Conservation (phyloP, 2,329 filamentous ascomycete genomes). For the Aspergillus tubingensis region DNA sequence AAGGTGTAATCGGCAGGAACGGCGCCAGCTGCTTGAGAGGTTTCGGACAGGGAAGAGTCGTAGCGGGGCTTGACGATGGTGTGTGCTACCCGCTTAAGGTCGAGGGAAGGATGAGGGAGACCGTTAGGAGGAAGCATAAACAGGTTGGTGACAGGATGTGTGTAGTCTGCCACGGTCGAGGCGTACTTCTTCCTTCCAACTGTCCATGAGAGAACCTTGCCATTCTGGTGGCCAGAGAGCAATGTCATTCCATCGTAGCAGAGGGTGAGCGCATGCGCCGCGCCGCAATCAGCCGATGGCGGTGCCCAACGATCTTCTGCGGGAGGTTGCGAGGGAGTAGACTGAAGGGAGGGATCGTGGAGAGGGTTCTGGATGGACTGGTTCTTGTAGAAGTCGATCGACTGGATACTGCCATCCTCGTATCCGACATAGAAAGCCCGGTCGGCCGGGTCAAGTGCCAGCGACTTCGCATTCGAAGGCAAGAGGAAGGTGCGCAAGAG, state of each 20-base stretch:
- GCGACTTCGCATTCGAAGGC: constrained; percentile 68
- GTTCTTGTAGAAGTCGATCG: constrained; percentile 70
- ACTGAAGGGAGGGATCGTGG: constrained; percentile 38
- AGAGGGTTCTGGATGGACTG: constrained; percentile 44
- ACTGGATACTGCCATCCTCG: constrained; percentile 76
- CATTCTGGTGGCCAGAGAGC: constrained; percentile 77
- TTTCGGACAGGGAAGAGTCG: constrained; percentile 42
- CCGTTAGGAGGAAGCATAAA: constrained; percentile 66
- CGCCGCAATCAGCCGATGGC: constrained; percentile 64
- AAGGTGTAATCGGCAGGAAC: constrained; percentile 48
- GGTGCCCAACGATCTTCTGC: constrained; percentile 50
- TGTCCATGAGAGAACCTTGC: constrained; percentile 80
- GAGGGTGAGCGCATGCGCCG: constrained; percentile 67
- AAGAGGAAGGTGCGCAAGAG: constrained; percentile 81
- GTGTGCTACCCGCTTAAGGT: constrained; percentile 53
- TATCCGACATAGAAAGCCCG: constrained; percentile 79
- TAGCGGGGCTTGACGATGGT: constrained; percentile 74
- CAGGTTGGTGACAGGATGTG: constrained; percentile 80
- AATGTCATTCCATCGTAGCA: constrained; percentile 81
- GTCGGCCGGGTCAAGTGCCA: constrained; percentile 78
- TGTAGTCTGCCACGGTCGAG: constrained; percentile 69
- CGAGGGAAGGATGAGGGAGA: constrained; percentile 39
- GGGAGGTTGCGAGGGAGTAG: constrained; percentile 44
- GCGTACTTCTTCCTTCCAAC: constrained; percentile 69
- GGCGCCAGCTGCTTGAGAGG: constrained; percentile 35